phyloP scores from a whole-genome alignment of 768 basidiomycete species.

The Austroboletus festivus region DNA sequence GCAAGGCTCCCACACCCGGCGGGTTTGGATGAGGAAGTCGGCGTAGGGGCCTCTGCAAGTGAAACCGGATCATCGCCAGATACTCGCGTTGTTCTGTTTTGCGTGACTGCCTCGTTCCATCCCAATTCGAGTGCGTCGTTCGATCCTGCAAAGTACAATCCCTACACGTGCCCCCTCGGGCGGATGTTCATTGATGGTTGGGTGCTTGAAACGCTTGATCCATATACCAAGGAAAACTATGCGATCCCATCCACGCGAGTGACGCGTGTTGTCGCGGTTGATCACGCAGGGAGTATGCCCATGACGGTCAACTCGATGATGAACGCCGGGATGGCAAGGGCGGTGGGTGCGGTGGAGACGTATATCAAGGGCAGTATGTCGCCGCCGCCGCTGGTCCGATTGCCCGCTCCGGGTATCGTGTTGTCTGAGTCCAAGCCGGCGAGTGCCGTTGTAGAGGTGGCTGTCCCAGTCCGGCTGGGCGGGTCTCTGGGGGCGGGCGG shows the following conservation, averaged over 20 bases:
- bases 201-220: conserved; percentile 95
- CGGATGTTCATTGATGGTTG: conserved; percentile 88
- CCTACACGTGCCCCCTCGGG: conserved; percentile 69
- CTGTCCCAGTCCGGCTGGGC: conserved; percentile 21
- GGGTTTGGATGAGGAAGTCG: conserved; percentile 42
- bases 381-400: conserved; percentile 62
- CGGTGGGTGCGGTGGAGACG: conserved; percentile 70
- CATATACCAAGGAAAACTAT: conserved; percentile 91
- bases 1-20: conserved; percentile 36
- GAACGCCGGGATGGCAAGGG: conserved; percentile 71
- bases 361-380: conserved; percentile 66
- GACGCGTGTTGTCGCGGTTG: conserved; percentile 79
- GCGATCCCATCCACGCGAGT: conserved; percentile 91
- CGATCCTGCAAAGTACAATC: conserved; percentile 68
- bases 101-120: conserved; percentile 79
- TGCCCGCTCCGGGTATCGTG: conserved; percentile 64
- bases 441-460: conserved; percentile 34
- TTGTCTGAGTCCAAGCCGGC: conserved; percentile 46
- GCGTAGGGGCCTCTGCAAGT: conserved; percentile 13
- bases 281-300: conserved; percentile 84
- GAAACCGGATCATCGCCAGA: conserved; percentile 36
- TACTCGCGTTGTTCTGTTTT: conserved; percentile 67
- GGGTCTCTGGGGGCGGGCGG: conserved; percentile 30
- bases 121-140: conserved; percentile 59
- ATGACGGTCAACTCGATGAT: conserved; percentile 81